A percentile compares a stretch with the other conserved stretches of the same genome.
Evolutionary conservation across 176 grass and related monocot genomes (phyloP).

Genomic region (Saccharum spontaneum): DNA sequence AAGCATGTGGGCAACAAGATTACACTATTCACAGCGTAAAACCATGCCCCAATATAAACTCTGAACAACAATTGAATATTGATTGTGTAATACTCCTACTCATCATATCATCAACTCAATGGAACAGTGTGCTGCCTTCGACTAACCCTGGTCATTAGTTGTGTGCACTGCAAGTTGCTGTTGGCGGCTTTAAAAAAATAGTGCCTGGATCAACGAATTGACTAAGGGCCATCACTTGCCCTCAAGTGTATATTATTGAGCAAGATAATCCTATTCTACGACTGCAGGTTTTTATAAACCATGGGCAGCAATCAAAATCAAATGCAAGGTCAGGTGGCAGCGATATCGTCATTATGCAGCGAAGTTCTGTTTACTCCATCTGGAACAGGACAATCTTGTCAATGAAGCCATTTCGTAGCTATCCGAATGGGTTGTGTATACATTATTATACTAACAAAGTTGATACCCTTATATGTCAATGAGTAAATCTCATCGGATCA

Average conservation of each 20-base stretch:
- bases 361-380: background rate
- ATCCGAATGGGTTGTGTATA: background rate
- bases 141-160: background rate
- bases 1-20: background rate
- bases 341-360: background rate
- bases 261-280: slow-evolving; percentile 43
- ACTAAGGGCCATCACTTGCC: slow-evolving; percentile 16
- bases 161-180: background rate
- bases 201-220: slow-evolving; percentile 5
- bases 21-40: background rate
- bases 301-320: background rate
- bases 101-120: background rate
- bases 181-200: background rate
- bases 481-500: background rate
- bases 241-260: background rate
- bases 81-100: background rate
- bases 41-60: background rate
- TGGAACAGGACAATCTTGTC: background rate
- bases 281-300: background rate
- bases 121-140: background rate
- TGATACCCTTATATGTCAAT: background rate
- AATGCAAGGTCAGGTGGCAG: slow-evolving; percentile 20
- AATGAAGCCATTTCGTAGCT: background rate
- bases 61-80: background rate
- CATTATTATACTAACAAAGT: background rate